phyloP scores from a whole-genome alignment of 164 flowering plant species.

The Sedum album region DNA sequence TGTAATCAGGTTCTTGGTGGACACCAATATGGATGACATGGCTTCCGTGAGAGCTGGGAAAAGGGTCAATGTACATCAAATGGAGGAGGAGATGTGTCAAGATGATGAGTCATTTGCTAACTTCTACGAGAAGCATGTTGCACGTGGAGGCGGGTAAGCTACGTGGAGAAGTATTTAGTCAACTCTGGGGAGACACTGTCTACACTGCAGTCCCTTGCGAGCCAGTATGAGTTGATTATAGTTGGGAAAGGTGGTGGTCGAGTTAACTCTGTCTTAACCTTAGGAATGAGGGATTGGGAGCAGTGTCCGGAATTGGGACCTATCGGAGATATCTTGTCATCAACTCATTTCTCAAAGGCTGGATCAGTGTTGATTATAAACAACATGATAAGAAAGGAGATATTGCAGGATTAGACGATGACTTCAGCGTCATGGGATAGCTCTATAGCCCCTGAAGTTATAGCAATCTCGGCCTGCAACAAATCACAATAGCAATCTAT shows the following conservation, averaged over 20 bases:
- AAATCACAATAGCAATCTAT: too few species aligned
- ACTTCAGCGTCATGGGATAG: not conserved
- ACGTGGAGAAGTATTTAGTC: conserved; percentile 52
- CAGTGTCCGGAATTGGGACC: conserved; percentile 76
- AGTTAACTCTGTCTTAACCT: conserved; percentile 37
- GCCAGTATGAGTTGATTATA: conserved; percentile 40
- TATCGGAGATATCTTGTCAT: conserved; percentile 57
- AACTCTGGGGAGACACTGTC: conserved; percentile 49
- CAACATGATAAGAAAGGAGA: conserved; percentile 41
- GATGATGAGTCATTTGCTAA: conserved; percentile 58
- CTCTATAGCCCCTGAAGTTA: too few species aligned
- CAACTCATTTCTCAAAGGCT: conserved; percentile 37
- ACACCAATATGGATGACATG: conserved; percentile 18
- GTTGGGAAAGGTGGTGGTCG: conserved; percentile 48
- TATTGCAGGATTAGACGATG: conserved; percentile 30
- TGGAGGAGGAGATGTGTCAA: conserved; percentile 47
- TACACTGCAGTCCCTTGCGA: conserved; percentile 36
- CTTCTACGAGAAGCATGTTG: conserved; percentile 54
- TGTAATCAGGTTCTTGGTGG: conserved; percentile 47
- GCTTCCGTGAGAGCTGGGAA: conserved; percentile 10
- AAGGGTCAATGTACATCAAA: conserved; percentile 18
- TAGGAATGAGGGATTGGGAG: conserved; percentile 62
- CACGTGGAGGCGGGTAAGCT: conserved; percentile 36
- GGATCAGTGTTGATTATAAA: conserved; percentile 61
- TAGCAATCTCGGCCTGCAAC: too few species aligned